Conservation (phyloP, 257 asterid genomes). For the Coffea eugenioides region DNA sequence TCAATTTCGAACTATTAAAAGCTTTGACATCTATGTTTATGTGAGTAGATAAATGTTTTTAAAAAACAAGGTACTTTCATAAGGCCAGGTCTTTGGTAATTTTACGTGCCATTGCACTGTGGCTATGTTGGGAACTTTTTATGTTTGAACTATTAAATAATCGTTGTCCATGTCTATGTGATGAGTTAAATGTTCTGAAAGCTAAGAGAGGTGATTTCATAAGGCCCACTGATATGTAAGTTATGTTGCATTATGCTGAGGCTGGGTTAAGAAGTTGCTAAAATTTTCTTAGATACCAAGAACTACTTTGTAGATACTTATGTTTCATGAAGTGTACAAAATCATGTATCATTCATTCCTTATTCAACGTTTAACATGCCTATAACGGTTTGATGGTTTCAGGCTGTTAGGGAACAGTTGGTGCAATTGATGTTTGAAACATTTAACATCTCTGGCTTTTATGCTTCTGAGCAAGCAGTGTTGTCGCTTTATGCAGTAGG, state of each 20-base stretch:
- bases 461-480: constrained; percentile 95
- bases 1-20: too few relatives aligned
- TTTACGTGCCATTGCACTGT: too few relatives aligned
- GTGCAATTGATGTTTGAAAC: constrained; percentile 97
- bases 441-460: constrained; percentile 87
- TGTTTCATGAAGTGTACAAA: background rate
- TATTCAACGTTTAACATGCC: background rate
- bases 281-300: background rate
- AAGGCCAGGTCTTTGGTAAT: too few relatives aligned
- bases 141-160: background rate
- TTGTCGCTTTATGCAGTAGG: constrained; percentile 93
- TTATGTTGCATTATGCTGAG: background rate
- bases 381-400: constrained; percentile 25
- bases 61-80: too few relatives aligned
- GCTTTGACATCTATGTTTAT: too few relatives aligned
- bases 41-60: too few relatives aligned
- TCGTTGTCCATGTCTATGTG: background rate
- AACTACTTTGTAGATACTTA: background rate
- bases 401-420: constrained; percentile 87
- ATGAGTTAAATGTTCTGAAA: background rate
- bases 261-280: background rate
- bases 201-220: background rate
- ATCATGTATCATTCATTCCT: background rate
- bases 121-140: background rate
- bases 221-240: background rate